phyloP scores from a whole-genome alignment of 2,329 filamentous ascomycete species.

The Colletotrichum navitas region DNA sequence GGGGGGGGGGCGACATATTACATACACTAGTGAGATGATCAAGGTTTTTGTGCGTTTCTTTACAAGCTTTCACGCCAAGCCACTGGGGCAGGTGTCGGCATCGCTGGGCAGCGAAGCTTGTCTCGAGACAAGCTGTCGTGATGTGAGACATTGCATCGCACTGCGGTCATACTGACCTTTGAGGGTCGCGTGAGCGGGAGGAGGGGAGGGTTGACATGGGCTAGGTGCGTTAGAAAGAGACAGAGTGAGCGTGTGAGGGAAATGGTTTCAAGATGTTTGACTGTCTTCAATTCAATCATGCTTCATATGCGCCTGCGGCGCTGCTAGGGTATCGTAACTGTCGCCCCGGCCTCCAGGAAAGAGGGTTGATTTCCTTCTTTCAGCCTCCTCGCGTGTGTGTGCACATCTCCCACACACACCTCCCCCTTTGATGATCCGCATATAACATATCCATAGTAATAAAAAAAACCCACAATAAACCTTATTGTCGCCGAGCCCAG shows the following conservation, averaged over 20 bases:
- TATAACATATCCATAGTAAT: too few species aligned
- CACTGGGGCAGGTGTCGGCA: slow-evolving; percentile 15
- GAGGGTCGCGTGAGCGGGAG: background rate
- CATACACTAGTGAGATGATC: slow-evolving; percentile 6
- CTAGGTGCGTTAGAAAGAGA: background rate
- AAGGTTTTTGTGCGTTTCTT: background rate
- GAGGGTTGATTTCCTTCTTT: background rate
- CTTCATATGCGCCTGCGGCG: slow-evolving; percentile 2
- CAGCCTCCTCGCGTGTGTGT: background rate
- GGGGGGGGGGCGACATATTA: too few species aligned
- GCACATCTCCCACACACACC: background rate
- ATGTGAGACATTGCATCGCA: background rate
- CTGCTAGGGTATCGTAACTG: slow-evolving; percentile 10
- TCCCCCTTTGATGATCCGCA: background rate
- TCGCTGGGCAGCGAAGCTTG: slow-evolving; percentile 30
- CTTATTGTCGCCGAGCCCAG: slow-evolving; percentile 4
- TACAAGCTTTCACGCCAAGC: slow-evolving; percentile 39
- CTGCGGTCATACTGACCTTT: background rate
- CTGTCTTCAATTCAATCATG: slow-evolving; percentile 15
- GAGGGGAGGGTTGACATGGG: too few species aligned
- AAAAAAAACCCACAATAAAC: background rate
- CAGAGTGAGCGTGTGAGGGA: background rate
- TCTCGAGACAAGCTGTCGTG: background rate
- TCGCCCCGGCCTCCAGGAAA: background rate
- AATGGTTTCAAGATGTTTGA: background rate